These are phyloP conservation scores for Trichosanthes truncata DNA, from an alignment of 306 rosid species.

Conservation along the genomic window DNA sequence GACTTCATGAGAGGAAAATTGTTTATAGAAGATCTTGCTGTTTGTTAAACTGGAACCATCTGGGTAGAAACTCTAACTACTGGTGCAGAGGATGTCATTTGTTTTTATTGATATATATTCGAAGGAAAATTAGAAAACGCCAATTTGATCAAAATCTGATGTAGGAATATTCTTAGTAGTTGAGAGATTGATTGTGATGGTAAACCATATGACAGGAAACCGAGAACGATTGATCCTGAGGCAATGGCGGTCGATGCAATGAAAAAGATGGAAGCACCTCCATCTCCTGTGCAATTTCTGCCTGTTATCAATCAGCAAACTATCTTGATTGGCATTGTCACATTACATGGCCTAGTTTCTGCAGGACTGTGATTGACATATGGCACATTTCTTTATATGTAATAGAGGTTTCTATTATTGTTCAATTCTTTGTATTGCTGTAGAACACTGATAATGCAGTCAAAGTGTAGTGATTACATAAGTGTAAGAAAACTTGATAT, in stretches of 20 bases:
- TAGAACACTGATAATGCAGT: neutral
- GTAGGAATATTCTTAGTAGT: neutral
- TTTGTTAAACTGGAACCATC: neutral
- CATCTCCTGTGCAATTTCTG: conserved; percentile 92
- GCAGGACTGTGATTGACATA: conserved; percentile 53
- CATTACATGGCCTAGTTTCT: conserved; percentile 93
- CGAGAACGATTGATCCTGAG: conserved; percentile 65
- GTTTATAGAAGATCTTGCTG: neutral
- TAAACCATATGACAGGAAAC: conserved; percentile 35
- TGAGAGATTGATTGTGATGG: neutral
- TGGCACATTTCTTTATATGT: neutral
- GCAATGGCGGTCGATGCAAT: conserved; percentile 93
- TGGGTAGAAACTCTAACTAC: neutral
- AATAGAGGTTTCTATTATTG: neutral
- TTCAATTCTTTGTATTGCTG: neutral
- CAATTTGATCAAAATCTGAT: neutral
- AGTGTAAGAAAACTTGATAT: neutral
- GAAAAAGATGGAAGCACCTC: conserved; percentile 99
- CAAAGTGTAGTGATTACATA: neutral
- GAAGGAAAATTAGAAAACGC: neutral
- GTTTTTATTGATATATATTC: neutral
- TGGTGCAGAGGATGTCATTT: neutral
- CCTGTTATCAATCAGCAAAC: conserved; percentile 60
- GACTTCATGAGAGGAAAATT: neutral
- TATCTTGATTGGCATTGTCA: conserved; percentile 76